Conservation (phyloP, 257 asterid genomes). For the Lithospermum erythrorhizon region DNA sequence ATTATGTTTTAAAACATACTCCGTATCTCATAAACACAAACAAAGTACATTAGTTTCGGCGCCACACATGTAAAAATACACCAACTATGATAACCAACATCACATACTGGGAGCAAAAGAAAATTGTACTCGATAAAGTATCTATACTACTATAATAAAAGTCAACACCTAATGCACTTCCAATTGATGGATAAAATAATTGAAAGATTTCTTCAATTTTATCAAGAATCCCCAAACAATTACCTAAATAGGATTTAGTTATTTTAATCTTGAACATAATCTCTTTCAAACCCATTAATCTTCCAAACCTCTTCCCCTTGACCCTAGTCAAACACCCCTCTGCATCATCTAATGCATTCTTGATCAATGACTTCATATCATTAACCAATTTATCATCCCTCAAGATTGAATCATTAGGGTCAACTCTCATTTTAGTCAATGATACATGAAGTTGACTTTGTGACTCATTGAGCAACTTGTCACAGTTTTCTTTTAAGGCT, state of each 20-base stretch:
- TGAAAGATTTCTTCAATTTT: conserved; percentile 8
- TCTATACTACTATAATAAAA: not conserved
- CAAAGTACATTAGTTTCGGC: not conserved
- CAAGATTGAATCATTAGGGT: conserved; percentile 1
- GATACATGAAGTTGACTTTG: conserved; percentile 12
- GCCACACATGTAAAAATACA: conserved; percentile 7
- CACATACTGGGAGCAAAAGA: conserved; percentile 17
- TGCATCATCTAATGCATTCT: not conserved
- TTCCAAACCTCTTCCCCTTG: not conserved
- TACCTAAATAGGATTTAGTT: conserved; percentile 1
- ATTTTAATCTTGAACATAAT: not conserved
- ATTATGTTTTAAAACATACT: too few relatives aligned
- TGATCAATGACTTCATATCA: not conserved
- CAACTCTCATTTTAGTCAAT: not conserved
- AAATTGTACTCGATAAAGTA: not conserved
- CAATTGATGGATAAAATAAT: conserved; percentile 13
- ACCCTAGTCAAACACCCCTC: conserved; percentile 7
- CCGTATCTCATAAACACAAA: not conserved
- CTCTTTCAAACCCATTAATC: not conserved
- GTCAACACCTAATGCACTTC: conserved; percentile 9
- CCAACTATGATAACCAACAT: conserved; percentile 20
- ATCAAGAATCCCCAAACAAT: conserved; percentile 15
- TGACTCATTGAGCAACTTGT: conserved; percentile 13
- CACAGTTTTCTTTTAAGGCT: conserved; percentile 9
- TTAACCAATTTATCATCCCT: conserved; percentile 9